Evolutionary conservation across 2,329 filamentous ascomycete genomes (phyloP).

Genomic region (Decorospora gaudefroyi): DNA sequence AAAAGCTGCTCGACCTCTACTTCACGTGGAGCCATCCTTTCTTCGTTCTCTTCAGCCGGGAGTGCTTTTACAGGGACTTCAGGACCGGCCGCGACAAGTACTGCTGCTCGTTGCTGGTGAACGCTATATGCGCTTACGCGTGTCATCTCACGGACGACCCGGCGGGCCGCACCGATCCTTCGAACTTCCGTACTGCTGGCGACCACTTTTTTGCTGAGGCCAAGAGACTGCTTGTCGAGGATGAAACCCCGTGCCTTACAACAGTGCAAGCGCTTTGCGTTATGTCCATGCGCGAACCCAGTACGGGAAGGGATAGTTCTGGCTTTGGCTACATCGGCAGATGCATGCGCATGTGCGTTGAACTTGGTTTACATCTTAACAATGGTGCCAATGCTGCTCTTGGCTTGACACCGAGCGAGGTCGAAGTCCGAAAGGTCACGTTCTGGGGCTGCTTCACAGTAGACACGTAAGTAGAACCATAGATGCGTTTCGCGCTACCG

Average conservation of each 20-base stretch:
- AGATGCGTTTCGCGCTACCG: neutral
- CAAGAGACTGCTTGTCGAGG: conserved; percentile 61
- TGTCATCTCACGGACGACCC: conserved; percentile 71
- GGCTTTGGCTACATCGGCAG: conserved; percentile 75
- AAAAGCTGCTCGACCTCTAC: conserved; percentile 68
- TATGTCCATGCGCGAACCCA: conserved; percentile 76
- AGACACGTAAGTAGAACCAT: conserved; percentile 50
- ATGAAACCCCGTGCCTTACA: conserved; percentile 65
- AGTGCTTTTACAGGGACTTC: conserved; percentile 71
- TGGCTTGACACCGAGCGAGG: conserved; percentile 48
- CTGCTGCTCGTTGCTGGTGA: conserved; percentile 69
- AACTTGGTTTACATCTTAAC: conserved; percentile 68
- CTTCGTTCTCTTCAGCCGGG: conserved; percentile 72
- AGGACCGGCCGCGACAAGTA: conserved; percentile 63
- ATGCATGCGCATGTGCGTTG: conserved; percentile 71
- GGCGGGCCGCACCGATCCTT: conserved; percentile 64
- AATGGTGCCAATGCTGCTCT: conserved; percentile 40
- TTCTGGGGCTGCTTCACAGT: conserved; percentile 60
- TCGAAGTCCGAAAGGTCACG: conserved; percentile 56
- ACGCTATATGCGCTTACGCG: conserved; percentile 67
- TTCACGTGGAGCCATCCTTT: conserved; percentile 76
- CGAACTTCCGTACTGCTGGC: conserved; percentile 67
- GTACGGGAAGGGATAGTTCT: conserved; percentile 71
- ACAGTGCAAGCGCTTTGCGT: conserved; percentile 76
- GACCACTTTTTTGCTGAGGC: conserved; percentile 76